Percentiles rank a stretch among this genome's conserved stretches.
These are phyloP conservation scores for Kodamaea ohmeri DNA, from an alignment of 1,139 yeast genomes.

Conservation along the genomic window DNA sequence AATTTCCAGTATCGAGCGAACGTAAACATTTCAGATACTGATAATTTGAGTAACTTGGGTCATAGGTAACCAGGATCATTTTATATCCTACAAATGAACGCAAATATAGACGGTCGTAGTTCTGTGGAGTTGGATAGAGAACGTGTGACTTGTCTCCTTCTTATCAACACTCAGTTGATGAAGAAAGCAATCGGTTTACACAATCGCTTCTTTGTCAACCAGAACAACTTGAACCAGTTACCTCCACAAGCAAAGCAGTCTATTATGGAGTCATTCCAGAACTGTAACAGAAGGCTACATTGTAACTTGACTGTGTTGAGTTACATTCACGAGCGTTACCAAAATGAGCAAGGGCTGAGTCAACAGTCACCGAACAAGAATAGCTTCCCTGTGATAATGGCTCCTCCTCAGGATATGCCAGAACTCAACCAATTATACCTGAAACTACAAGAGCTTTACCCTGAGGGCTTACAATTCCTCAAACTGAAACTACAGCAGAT, in stretches of 20 bases:
- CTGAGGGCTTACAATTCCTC: conserved; percentile 51
- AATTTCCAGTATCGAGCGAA: background rate
- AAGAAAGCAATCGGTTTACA: conserved; percentile 46
- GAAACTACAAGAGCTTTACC: conserved; percentile 50
- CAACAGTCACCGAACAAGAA: conserved; percentile 31
- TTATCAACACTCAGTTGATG: conserved; percentile 52
- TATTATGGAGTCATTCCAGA: conserved; percentile 48
- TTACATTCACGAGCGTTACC: conserved; percentile 51
- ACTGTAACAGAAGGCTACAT: conserved; percentile 51
- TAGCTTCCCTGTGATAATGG: conserved; percentile 50
- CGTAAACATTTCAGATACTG: conserved; percentile 2
- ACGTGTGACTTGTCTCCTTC: conserved; percentile 49
- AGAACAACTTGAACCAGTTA: conserved; percentile 34
- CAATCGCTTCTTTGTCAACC: conserved; percentile 35
- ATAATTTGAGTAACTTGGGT: background rate
- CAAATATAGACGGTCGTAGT: conserved; percentile 11
- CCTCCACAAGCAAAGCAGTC: conserved; percentile 36
- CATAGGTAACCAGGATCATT: background rate
- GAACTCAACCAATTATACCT: conserved; percentile 48
- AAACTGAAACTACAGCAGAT: conserved; percentile 46
- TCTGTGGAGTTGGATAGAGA: conserved; percentile 34
- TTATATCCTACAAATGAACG: conserved; percentile 7
- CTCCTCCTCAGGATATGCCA: conserved; percentile 57
- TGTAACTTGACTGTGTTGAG: conserved; percentile 54
- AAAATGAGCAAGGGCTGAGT: conserved; percentile 29